Conservation (phyloP, 2,329 filamentous ascomycete genomes). For the Epichloe sylvatica region DNA sequence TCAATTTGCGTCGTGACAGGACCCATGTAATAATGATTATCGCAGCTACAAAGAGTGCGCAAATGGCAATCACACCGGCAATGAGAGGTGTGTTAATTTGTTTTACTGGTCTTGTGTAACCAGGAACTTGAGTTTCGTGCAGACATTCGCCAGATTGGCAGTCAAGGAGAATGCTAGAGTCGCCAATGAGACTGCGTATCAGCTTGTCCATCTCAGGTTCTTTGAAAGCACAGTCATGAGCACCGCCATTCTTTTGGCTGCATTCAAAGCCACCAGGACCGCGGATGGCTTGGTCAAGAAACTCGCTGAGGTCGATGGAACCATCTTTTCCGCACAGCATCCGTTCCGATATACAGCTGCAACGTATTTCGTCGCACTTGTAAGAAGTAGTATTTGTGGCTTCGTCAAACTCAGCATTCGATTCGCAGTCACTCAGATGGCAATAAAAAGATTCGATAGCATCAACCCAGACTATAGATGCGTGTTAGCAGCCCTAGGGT, state of each 20-base stretch:
- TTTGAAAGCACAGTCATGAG: slow-evolving; percentile 63
- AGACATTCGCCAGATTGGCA: slow-evolving; percentile 86
- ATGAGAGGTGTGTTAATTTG: slow-evolving; percentile 95
- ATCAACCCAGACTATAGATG: slow-evolving; percentile 71
- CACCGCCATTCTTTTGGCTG: slow-evolving; percentile 46
- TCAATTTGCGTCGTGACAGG: slow-evolving; percentile 58
- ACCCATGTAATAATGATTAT: slow-evolving; percentile 79
- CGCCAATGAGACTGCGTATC: slow-evolving; percentile 79
- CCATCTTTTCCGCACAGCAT: slow-evolving; percentile 90
- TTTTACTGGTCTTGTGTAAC: slow-evolving; percentile 77
- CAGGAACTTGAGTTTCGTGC: slow-evolving; percentile 82
- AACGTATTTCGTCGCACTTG: slow-evolving; percentile 70
- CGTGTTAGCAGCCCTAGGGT: background rate
- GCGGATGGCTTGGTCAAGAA: slow-evolving; percentile 66
- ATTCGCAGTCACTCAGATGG: slow-evolving; percentile 67
- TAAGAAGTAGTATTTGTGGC: slow-evolving; percentile 72
- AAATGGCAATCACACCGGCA: slow-evolving; percentile 78
- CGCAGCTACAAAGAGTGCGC: slow-evolving; percentile 75
- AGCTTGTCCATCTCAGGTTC: slow-evolving; percentile 88
- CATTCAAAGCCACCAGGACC: slow-evolving; percentile 80
- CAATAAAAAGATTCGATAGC: slow-evolving; percentile 94
- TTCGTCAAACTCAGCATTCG: slow-evolving; percentile 52
- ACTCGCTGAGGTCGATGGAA: slow-evolving; percentile 84
- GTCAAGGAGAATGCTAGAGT: slow-evolving; percentile 70
- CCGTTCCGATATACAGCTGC: slow-evolving; percentile 74